Evolutionary conservation across 1,284 basidiomycete species (phyloP), one percentile per base, ranked within the genome.

Genomic region (Trametes versicolor): DNA sequence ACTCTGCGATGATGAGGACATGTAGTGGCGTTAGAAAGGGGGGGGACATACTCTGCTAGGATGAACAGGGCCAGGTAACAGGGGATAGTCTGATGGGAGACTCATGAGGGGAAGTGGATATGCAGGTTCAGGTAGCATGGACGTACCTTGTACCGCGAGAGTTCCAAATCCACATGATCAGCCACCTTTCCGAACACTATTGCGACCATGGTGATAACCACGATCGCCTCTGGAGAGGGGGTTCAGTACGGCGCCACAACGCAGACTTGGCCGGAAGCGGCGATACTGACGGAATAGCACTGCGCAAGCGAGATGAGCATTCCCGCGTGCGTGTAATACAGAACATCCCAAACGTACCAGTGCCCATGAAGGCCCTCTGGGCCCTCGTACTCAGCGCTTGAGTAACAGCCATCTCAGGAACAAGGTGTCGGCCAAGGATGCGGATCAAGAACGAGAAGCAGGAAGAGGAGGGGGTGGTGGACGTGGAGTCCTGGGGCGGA

Each of bases 31-130:
- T 19, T 21, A 34, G 25, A 37, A 27, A 29, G 2, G 19, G 27
- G 15, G n/a, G 43, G 21, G 21, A 75, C 84, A 60, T 75, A 92
- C 92, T 92, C 92, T 62, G 90, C 92, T n/a, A 94, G 81, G 41
- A 88, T 87, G 76, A 93, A 94, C 15, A 94, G 81, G 2, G 91
- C 91, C 10, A 94, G 85, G 76, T 93, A 94, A 75, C 93, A 94
- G 68, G 93, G 88, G 66, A 94, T 76, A n/a, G 93, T 94, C 90
- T 94, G 59, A 51, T 62, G 7, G 36, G 29, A 62, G 37, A 32
- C n/a, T 2, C n/a, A 45, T 67, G 60, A 64, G 43, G 43, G 54
- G 29, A 9, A 59, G 41, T 43, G 2, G 41, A 37, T 23, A 47
- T 17, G 36, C 19, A 21, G 4, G 29, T 39, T 34, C 43, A 32